Percentiles rank a stretch among this genome's conserved stretches.
These are phyloP conservation scores for Annulohypoxylon truncatum DNA, from an alignment of 2,329 filamentous ascomycete species.

Conservation along the genomic window DNA sequence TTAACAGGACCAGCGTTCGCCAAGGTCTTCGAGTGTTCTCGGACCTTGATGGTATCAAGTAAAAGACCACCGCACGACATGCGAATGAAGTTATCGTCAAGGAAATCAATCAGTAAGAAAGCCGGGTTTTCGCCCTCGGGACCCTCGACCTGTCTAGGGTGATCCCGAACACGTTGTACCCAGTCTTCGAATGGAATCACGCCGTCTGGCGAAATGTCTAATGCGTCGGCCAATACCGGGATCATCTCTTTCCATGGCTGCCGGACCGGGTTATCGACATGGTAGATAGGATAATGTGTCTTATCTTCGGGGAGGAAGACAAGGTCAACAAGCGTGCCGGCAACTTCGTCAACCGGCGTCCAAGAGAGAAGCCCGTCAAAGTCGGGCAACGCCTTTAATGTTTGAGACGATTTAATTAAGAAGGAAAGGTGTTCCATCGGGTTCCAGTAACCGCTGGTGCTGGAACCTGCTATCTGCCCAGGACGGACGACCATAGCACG, in stretches of 20 bases:
- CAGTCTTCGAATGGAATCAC: slow-evolving; percentile 48
- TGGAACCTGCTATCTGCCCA: slow-evolving; percentile 65
- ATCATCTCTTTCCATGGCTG: slow-evolving; percentile 47
- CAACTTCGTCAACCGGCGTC: slow-evolving; percentile 58
- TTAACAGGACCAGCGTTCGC: slow-evolving; percentile 39
- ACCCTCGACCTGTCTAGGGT: slow-evolving; percentile 29
- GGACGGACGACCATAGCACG: slow-evolving; percentile 57
- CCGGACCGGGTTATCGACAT: slow-evolving; percentile 48
- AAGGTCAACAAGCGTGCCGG: slow-evolving; percentile 45
- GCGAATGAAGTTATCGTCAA: slow-evolving; percentile 47
- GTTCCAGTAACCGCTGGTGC: slow-evolving; percentile 65
- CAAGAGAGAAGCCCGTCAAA: slow-evolving; percentile 57
- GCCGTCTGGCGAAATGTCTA: slow-evolving; percentile 38
- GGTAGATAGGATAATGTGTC: slow-evolving; percentile 43
- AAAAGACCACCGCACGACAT: slow-evolving; percentile 50
- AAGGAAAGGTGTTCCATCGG: slow-evolving; percentile 62
- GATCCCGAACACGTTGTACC: slow-evolving; percentile 44
- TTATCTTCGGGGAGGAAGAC: slow-evolving; percentile 28
- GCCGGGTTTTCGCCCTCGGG: slow-evolving; percentile 46
- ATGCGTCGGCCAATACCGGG: slow-evolving; percentile 35
- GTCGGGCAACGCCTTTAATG: slow-evolving; percentile 56
- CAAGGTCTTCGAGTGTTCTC: slow-evolving; percentile 44
- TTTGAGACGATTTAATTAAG: slow-evolving; percentile 62
- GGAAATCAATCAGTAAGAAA: slow-evolving; percentile 45
- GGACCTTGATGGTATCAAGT: slow-evolving; percentile 43